phyloP scores from a whole-genome alignment of 1,284 basidiomycete genomes.

The Fomitopsis pinicola region DNA sequence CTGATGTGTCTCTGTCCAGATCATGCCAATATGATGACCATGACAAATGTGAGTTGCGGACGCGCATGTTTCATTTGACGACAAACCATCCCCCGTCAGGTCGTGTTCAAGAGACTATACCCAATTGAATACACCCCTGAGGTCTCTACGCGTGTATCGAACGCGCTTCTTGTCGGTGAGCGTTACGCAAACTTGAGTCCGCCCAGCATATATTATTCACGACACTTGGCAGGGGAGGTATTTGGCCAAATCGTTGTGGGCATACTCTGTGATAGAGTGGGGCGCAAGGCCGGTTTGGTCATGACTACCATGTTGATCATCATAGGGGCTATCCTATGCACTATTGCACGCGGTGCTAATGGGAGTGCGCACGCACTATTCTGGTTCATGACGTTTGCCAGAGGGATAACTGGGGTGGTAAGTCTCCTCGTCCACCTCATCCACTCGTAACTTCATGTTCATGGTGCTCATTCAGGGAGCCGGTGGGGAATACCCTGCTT shows the following conservation, averaged over 20 bases:
- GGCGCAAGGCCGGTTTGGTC: constrained; percentile 69
- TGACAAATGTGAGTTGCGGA: constrained; percentile 45
- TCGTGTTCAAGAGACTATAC: constrained; percentile 60
- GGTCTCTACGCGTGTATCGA: constrained; percentile 69
- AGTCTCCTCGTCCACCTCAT: too few relatives aligned
- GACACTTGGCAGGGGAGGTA: constrained; percentile 42
- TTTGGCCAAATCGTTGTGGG: constrained; percentile 67
- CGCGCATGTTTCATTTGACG: neutral
- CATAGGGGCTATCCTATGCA: constrained; percentile 66
- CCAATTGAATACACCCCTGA: constrained; percentile 52
- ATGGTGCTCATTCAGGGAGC: constrained; percentile 42
- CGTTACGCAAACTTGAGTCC: too few relatives aligned
- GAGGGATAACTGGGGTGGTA: constrained; percentile 47
- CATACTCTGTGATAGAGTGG: constrained; percentile 66
- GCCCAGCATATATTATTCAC: constrained; percentile 14
- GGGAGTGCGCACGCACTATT: constrained; percentile 61
- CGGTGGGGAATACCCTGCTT: constrained; percentile 79
- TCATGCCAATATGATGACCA: constrained; percentile 67
- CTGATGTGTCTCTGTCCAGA: constrained; percentile 31
- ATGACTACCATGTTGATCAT: constrained; percentile 69
- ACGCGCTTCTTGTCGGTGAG: constrained; percentile 69
- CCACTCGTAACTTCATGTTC: too few relatives aligned
- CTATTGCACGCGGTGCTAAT: constrained; percentile 63
- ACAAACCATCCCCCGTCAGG: constrained; percentile 29
- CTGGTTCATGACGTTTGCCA: constrained; percentile 75